These are phyloP conservation scores for Cymbopogon flexuosus DNA, from an alignment of 202 grass and related monocot species.

Conservation along the genomic window DNA sequence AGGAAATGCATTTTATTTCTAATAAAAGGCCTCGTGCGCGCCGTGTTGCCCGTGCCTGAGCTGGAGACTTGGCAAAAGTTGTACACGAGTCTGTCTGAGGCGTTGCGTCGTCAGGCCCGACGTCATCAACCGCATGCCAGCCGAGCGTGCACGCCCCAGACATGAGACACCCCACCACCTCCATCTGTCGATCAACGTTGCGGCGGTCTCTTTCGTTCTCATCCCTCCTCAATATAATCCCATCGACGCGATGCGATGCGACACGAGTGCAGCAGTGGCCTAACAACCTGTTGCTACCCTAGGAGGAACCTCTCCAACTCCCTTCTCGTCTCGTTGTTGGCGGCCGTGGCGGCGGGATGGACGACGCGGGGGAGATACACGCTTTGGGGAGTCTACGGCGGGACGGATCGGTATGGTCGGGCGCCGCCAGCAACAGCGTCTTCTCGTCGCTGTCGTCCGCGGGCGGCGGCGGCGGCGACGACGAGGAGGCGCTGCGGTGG, in stretches of 20 bases:
- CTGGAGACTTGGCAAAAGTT: no score
- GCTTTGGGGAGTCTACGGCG: slow-evolving; percentile 42
- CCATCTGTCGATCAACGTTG: no score
- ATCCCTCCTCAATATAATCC: not conserved
- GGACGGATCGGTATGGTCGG: slow-evolving; percentile 45
- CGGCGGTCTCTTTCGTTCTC: no score
- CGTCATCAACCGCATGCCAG: not conserved
- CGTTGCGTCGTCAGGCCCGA: not conserved
- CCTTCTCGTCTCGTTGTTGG: not conserved
- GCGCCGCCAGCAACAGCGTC: not conserved
- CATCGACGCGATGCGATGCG: not conserved
- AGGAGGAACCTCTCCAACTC: not conserved
- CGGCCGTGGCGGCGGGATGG: slow-evolving; percentile 13
- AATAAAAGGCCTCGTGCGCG: not conserved
- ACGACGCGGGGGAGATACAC: slow-evolving; percentile 60
- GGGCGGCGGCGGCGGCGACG: not conserved
- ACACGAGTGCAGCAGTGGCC: not conserved
- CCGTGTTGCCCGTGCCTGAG: not conserved
- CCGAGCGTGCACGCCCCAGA: not conserved
- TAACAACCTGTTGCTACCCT: not conserved
- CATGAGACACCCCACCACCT: not conserved
- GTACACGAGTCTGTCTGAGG: not conserved
- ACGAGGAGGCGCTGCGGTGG: slow-evolving; percentile 66
- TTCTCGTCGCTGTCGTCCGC: slow-evolving; percentile 38
- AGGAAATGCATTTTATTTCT: not conserved